phyloP scores from a whole-genome alignment of 2,329 filamentous ascomycete species.

The Cryphonectria radicalis region DNA sequence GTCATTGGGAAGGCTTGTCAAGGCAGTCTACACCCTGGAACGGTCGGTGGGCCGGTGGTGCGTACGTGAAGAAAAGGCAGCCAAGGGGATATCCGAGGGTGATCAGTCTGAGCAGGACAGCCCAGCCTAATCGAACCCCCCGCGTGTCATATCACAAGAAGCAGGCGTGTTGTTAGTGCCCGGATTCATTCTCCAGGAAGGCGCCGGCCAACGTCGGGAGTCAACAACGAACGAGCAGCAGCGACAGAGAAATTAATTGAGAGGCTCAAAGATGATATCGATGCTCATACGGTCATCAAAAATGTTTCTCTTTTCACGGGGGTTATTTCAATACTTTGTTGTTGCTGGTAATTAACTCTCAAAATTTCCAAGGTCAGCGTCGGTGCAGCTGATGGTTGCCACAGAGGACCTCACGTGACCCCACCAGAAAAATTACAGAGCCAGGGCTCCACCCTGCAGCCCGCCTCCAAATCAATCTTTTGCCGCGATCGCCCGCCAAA shows the following conservation, averaged over 20 bases:
- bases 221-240: neutral
- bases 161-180: neutral
- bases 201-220: neutral
- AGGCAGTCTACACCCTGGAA: constrained; percentile 44
- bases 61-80: constrained; percentile 33
- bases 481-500: constrained; percentile 18
- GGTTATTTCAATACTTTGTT: neutral
- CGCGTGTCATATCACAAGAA: too few species aligned
- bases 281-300: neutral
- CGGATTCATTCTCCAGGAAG: neutral
- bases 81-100: neutral
- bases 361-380: neutral
- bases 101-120: constrained; percentile 24
- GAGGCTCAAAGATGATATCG: neutral
- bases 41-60: constrained; percentile 42
- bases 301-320: neutral
- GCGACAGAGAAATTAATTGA: neutral
- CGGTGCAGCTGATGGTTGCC: constrained; percentile 1
- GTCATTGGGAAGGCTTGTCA: constrained; percentile 41
- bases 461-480: constrained; percentile 15
- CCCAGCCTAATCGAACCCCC: neutral
- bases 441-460: constrained; percentile 4
- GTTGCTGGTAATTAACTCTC: neutral
- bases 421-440: constrained; percentile 18
- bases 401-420: constrained; percentile 13